These are phyloP conservation scores for Coelastrella sp. DNA, from an alignment of 139 green algal genomes.

Conservation along the genomic window DNA sequence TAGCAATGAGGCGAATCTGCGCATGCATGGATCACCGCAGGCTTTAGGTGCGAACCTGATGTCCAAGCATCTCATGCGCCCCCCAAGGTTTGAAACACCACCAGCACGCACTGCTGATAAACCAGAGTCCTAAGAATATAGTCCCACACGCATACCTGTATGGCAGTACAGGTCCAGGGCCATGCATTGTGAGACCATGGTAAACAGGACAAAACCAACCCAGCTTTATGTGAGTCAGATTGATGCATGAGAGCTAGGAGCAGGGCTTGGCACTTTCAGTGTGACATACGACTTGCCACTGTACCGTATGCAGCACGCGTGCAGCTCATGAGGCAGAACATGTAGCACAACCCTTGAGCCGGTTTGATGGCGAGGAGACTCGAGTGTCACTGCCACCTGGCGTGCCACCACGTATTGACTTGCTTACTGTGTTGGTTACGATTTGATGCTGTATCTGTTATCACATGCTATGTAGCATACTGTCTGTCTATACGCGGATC, in stretches of 20 bases:
- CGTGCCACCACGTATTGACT: not conserved
- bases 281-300: not conserved
- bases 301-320: not conserved
- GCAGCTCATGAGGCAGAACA: not conserved
- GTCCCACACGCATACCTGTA: not conserved
- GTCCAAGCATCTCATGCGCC: not conserved
- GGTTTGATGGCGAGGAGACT: not conserved
- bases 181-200: not conserved
- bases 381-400: slow-evolving; percentile 3
- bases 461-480: not conserved
- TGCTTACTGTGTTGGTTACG: not conserved
- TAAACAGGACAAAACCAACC: not conserved
- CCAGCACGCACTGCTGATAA: not conserved
- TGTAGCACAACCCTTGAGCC: not conserved
- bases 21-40: not conserved
- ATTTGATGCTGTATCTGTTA: not conserved
- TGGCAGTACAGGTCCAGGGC: not conserved
- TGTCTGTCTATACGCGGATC: not conserved
- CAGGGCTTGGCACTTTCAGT: slow-evolving; percentile 2
- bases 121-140: not conserved
- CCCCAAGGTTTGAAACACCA: not conserved
- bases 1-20: not conserved
- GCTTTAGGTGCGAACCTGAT: slow-evolving; percentile 7
- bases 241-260: not conserved
- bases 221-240: not conserved